A percentile compares a stretch with the other conserved stretches of the same genome.
Conservation (phyloP, 106 monocot genomes). For the Dendrobium chrysotoxum region DNA sequence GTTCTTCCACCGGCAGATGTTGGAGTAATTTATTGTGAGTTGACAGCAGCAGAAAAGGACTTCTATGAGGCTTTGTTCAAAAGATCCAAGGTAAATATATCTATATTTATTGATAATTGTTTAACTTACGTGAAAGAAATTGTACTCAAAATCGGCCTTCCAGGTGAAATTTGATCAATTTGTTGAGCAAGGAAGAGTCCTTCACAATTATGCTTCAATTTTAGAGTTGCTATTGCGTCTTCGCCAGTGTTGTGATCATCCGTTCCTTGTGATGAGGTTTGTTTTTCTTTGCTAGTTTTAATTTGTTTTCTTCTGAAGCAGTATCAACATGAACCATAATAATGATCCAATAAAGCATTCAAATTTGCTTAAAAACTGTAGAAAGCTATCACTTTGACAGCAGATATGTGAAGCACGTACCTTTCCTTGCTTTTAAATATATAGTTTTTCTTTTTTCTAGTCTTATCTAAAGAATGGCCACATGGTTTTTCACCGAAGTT, state of each 20-base stretch:
- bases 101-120: not conserved
- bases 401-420: not conserved
- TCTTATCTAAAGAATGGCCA: not conserved
- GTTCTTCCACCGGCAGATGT: slow-evolving; percentile 73
- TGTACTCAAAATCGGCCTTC: not conserved
- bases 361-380: not conserved
- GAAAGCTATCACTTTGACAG: not conserved
- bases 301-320: not conserved
- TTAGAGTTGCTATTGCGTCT: slow-evolving; percentile 94
- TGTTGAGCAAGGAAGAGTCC: slow-evolving; percentile 94
- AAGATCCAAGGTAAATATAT: slow-evolving; percentile 69
- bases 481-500: not conserved
- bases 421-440: not conserved
- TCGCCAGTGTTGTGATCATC: slow-evolving; percentile 97
- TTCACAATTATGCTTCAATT: slow-evolving; percentile 99
- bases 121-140: not conserved
- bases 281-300: slow-evolving; percentile 6
- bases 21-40: slow-evolving; percentile 72
- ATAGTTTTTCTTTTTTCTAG: not conserved
- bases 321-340: not conserved
- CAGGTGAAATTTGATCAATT: slow-evolving; percentile 96
- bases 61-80: slow-evolving; percentile 93
- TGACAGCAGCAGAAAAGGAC: slow-evolving; percentile 77
- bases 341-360: not conserved
- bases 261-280: slow-evolving; percentile 93